A percentile compares a stretch with the other conserved stretches of the same genome.
Evolutionary conservation across 768 basidiomycete species (phyloP).

Genomic region (Lactifluus pinguis): DNA sequence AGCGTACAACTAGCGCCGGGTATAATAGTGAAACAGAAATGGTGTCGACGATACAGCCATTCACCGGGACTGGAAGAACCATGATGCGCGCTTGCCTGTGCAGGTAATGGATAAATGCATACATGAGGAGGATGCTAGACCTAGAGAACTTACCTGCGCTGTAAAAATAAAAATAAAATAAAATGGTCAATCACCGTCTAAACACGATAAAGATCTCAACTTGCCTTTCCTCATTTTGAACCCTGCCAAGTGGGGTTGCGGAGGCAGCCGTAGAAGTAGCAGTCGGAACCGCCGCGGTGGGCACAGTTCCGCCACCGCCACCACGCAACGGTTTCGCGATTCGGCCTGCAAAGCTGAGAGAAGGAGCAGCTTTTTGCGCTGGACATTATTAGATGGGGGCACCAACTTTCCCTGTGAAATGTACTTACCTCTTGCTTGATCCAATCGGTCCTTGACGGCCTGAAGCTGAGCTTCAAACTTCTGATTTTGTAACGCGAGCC

Average conservation of each 20-base stretch:
- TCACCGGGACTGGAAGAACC: slow-evolving; percentile 86
- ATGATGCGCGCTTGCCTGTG: slow-evolving; percentile 67
- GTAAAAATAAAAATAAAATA: not conserved
- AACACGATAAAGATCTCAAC: slow-evolving; percentile 12
- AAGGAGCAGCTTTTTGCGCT: slow-evolving; percentile 74
- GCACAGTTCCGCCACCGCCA: slow-evolving; percentile 60
- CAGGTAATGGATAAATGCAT: slow-evolving; percentile 7
- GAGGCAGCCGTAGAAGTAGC: slow-evolving; percentile 38
- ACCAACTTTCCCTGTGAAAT: not conserved
- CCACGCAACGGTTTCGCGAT: slow-evolving; percentile 97
- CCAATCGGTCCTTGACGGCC: slow-evolving; percentile 83
- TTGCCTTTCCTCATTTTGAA: slow-evolving; percentile 74
- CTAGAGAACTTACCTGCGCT: slow-evolving; percentile 17
- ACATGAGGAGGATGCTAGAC: slow-evolving; percentile 12
- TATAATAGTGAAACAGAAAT: slow-evolving; percentile 22
- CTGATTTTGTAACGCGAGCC: slow-evolving; percentile 86
- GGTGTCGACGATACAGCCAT: slow-evolving; percentile 20
- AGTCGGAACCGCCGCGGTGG: slow-evolving; percentile 33
- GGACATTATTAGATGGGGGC: slow-evolving; percentile 20
- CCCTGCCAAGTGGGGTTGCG: slow-evolving; percentile 55
- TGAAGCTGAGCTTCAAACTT: slow-evolving; percentile 93
- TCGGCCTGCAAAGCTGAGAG: slow-evolving; percentile 73
- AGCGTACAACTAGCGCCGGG: slow-evolving; percentile 24
- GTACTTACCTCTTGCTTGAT: slow-evolving; percentile 77
- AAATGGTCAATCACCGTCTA: slow-evolving; percentile 4